Conservation (phyloP, 2,329 filamentous ascomycete genomes). For the Calonectria crousiana region DNA sequence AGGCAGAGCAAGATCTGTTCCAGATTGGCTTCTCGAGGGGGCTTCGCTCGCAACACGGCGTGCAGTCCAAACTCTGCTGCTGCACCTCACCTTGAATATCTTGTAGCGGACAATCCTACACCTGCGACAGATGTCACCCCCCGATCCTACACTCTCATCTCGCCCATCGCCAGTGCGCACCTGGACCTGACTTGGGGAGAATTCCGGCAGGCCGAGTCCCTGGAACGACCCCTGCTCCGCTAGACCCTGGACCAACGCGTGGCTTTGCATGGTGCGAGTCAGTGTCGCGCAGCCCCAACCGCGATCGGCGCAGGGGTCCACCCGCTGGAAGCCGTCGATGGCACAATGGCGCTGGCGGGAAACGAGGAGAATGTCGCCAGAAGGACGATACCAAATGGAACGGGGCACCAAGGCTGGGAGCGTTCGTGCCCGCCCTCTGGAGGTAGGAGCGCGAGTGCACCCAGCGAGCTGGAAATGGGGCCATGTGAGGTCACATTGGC, state of each 20-base stretch:
- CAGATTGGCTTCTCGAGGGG: background rate
- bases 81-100: background rate
- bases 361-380: background rate
- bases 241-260: slow-evolving; percentile 20
- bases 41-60: background rate
- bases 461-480: slow-evolving; percentile 13
- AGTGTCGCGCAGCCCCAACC: slow-evolving; percentile 22
- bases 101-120: background rate
- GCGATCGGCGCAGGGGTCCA: slow-evolving; percentile 23
- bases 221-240: slow-evolving; percentile 15
- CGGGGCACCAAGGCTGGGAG: background rate
- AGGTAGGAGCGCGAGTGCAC: background rate
- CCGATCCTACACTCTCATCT: slow-evolving; percentile 12
- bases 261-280: slow-evolving; percentile 22
- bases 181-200: background rate
- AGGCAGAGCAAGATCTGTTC: background rate
- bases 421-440: background rate
- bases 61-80: background rate
- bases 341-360: background rate
- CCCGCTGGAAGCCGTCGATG: slow-evolving; percentile 1
- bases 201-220: slow-evolving; percentile 21
- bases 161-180: slow-evolving; percentile 9
- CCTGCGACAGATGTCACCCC: background rate
- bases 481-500: slow-evolving; percentile 12
- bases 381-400: background rate